Conservation (phyloP, 1,139 yeast species). For the Yamadazyma pseudoaaseri region DNA sequence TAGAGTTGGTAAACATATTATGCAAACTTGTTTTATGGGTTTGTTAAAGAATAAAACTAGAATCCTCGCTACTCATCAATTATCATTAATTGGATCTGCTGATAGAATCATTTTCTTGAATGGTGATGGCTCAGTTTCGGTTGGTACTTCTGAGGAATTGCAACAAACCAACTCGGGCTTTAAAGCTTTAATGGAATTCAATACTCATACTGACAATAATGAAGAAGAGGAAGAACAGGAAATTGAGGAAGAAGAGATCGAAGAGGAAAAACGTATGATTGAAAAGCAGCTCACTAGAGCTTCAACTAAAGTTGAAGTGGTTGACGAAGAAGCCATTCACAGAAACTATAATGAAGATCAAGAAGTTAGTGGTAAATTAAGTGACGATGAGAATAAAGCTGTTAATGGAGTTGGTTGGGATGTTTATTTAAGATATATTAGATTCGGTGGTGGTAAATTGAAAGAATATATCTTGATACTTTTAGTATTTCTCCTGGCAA, state of each 20-base stretch:
- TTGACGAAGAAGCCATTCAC: conserved; percentile 17
- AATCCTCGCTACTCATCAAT: conserved; percentile 47
- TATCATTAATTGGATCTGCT: conserved; percentile 42
- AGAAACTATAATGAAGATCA: conserved; percentile 16
- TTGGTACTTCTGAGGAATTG: conserved; percentile 41
- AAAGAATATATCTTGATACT: conserved; percentile 12
- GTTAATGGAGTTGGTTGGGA: conserved; percentile 31
- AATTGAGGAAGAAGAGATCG: conserved; percentile 20
- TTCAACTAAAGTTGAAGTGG: conserved; percentile 16
- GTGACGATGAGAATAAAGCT: conserved; percentile 35
- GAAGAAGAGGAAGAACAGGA: conserved; percentile 20
- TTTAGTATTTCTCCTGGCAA: conserved; percentile 22
- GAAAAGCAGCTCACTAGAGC: conserved; percentile 14
- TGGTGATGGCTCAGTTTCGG: conserved; percentile 37
- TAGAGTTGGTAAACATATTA: conserved; percentile 46
- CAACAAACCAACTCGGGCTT: conserved; percentile 20
- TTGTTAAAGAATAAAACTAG: conserved; percentile 37
- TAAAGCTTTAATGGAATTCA: conserved; percentile 18
- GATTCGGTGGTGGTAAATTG: conserved; percentile 55
- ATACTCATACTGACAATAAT: conserved; percentile 18
- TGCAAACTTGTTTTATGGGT: conserved; percentile 38
- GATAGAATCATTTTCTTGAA: conserved; percentile 41
- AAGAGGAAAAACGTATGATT: conserved; percentile 17
- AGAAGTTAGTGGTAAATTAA: conserved; percentile 27
- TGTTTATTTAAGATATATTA: conserved; percentile 45